Percentiles rank a stretch among this genome's conserved stretches.
Conservation (phyloP, 352 stramenopile genomes). For the Halophytophthora polymorphica region DNA sequence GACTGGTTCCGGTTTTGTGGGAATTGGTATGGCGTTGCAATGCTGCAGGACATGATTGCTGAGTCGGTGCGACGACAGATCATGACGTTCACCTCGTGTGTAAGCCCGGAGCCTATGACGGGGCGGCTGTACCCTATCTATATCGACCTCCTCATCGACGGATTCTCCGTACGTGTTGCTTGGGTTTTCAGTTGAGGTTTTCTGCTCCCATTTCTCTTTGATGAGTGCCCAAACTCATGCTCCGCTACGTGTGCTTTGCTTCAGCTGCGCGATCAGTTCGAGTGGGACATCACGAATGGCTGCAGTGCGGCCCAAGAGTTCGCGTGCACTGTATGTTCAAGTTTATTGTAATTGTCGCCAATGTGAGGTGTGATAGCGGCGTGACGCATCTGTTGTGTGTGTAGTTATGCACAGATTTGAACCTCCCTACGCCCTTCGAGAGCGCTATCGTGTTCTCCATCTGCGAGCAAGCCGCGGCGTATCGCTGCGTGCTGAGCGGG, state of each 20-base stretch:
- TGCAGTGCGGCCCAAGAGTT: constrained; percentile 49
- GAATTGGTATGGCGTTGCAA: neutral
- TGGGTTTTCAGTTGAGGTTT: neutral
- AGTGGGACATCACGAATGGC: constrained; percentile 71
- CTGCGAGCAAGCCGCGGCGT: constrained; percentile 66
- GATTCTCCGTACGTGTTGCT: constrained; percentile 41
- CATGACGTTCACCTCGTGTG: constrained; percentile 49
- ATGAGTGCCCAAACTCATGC: neutral
- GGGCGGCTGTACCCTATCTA: constrained; percentile 61
- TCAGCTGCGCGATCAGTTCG: constrained; percentile 75
- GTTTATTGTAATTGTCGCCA: neutral
- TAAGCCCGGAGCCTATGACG: constrained; percentile 15
- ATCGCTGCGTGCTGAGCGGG: constrained; percentile 46
- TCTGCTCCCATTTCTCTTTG: constrained; percentile 1
- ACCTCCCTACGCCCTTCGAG: constrained; percentile 50
- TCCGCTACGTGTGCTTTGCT: neutral
- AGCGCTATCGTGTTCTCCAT: constrained; percentile 70
- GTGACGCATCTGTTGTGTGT: neutral
- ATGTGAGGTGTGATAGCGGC: neutral
- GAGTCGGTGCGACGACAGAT: constrained; percentile 75
- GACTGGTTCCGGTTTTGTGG: neutral
- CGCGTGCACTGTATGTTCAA: constrained; percentile 28
- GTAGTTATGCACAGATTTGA: constrained; percentile 56
- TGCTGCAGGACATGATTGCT: constrained; percentile 46
- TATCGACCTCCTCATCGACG: constrained; percentile 69